These are phyloP conservation scores for Fusarium xyrophilum DNA, from an alignment of 2,329 filamentous ascomycete species.

Conservation along the genomic window DNA sequence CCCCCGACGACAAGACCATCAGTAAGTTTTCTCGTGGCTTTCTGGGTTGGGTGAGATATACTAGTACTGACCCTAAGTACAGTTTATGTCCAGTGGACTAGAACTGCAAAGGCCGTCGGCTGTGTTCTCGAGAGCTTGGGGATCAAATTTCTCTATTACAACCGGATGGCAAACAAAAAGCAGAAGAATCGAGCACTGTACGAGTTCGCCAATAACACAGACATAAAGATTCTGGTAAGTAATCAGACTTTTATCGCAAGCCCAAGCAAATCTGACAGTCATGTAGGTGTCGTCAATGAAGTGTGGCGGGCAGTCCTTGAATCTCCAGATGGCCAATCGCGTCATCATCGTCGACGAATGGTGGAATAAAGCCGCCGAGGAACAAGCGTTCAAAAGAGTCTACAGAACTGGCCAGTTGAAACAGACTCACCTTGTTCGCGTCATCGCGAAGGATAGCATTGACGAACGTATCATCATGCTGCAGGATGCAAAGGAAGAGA, in stretches of 20 bases:
- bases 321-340: slow-evolving; percentile 55
- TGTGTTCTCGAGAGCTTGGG: slow-evolving; percentile 43
- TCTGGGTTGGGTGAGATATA: accelerated
- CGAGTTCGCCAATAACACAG: slow-evolving; percentile 22
- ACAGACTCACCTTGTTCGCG: slow-evolving; percentile 63
- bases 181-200: slow-evolving; percentile 34
- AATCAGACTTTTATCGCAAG: accelerated
- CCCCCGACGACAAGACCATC: slow-evolving; percentile 50
- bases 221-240: slow-evolving; percentile 48
- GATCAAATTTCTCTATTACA: slow-evolving; percentile 50
- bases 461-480: slow-evolving; percentile 63
- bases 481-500: slow-evolving; percentile 62
- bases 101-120: slow-evolving; percentile 46
- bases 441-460: slow-evolving; percentile 63
- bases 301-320: slow-evolving; percentile 50
- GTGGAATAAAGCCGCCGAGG: slow-evolving; percentile 68
- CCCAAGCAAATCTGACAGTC: background rate
- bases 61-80: accelerated
- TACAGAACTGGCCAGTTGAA: slow-evolving; percentile 70
- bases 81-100: slow-evolving; percentile 50
- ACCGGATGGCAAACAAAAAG: slow-evolving; percentile 31
- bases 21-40: slow-evolving; percentile 32
- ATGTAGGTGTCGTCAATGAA: slow-evolving; percentile 46
- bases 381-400: slow-evolving; percentile 68
- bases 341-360: slow-evolving; percentile 63